These are phyloP conservation scores for Lenzites betulinus DNA, from an alignment of 768 basidiomycete genomes.

Conservation along the genomic window DNA sequence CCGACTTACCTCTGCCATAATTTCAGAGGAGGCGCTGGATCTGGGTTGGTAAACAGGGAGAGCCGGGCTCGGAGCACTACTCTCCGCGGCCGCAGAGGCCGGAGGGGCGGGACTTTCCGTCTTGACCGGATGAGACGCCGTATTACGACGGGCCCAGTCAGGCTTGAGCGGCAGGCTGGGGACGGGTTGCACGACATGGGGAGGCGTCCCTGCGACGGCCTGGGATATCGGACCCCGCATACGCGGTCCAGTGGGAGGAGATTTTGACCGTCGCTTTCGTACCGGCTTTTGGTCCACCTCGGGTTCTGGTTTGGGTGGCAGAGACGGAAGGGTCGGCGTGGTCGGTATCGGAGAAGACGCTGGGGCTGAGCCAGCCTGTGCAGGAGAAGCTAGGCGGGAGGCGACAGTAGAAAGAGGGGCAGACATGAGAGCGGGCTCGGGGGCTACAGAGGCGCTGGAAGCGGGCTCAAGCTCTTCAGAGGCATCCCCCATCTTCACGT, in stretches of 20 bases:
- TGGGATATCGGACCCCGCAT: slow-evolving; percentile 16
- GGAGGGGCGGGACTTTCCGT: slow-evolving; percentile 3
- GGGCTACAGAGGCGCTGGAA: neutral
- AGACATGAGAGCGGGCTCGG: neutral
- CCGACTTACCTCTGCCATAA: slow-evolving; percentile 20
- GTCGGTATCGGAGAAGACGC: neutral
- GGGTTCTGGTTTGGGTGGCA: slow-evolving; percentile 10
- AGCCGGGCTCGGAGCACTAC: neutral
- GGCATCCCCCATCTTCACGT: slow-evolving; percentile 13
- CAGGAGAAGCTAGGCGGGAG: slow-evolving; percentile 1
- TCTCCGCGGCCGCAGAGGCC: neutral
- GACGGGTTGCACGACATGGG: slow-evolving; percentile 14
- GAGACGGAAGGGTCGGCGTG: neutral
- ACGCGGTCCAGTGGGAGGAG: slow-evolving; percentile 19
- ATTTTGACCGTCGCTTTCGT: slow-evolving; percentile 11
- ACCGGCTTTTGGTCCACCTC: slow-evolving; percentile 7
- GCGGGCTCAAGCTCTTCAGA: neutral
- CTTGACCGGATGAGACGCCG: slow-evolving; percentile 2
- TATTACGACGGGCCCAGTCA: slow-evolving; percentile 15
- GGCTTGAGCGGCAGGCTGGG: slow-evolving; percentile 21
- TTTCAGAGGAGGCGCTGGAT: neutral
- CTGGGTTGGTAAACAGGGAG: slow-evolving; percentile 16
- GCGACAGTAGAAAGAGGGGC: neutral
- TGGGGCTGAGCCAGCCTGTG: neutral
- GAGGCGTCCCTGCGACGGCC: slow-evolving; percentile 15